phyloP scores from a whole-genome alignment of 2,329 filamentous ascomycete genomes.

The Aspergillus amoenus region DNA sequence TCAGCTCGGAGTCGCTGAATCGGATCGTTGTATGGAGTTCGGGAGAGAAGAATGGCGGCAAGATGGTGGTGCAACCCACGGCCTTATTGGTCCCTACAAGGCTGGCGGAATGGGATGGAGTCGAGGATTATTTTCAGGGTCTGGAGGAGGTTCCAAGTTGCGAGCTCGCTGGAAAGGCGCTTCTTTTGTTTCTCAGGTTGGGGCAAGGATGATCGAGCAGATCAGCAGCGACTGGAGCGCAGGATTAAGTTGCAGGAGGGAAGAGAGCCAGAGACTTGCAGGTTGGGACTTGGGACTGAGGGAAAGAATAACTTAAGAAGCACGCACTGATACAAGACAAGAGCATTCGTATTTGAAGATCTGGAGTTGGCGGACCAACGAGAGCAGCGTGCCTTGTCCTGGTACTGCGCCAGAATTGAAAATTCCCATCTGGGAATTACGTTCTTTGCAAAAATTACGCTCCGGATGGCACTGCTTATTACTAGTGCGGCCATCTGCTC shows the following conservation, averaged over 20 bases:
- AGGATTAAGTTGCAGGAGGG: slow-evolving; percentile 12
- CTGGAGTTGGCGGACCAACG: slow-evolving; percentile 11
- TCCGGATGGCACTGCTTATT: neutral
- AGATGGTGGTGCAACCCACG: slow-evolving; percentile 20
- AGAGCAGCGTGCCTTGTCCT: slow-evolving; percentile 15
- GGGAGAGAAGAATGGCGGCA: neutral
- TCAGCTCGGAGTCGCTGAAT: neutral
- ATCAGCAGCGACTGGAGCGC: slow-evolving; percentile 4
- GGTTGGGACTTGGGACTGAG: neutral
- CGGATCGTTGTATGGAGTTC: neutral
- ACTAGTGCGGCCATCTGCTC: neutral
- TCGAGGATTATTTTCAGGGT: slow-evolving; percentile 13
- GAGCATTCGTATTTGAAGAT: slow-evolving; percentile 21
- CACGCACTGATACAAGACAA: slow-evolving; percentile 16
- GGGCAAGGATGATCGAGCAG: slow-evolving; percentile 1
- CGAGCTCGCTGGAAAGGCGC: neutral
- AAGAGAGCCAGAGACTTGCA: slow-evolving; percentile 4
- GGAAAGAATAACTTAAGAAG: slow-evolving; percentile 11
- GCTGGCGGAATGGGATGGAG: slow-evolving; percentile 12
- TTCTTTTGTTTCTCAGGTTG: neutral
- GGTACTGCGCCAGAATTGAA: slow-evolving; percentile 5
- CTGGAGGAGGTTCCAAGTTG: slow-evolving; percentile 5
- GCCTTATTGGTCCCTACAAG: slow-evolving; percentile 24
- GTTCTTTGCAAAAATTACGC: neutral
- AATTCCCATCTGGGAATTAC: neutral